A percentile compares a stretch with the other conserved stretches of the same genome.
Conservation (phyloP, 306 rosid species). For the Vigna reflexopilosa region DNA sequence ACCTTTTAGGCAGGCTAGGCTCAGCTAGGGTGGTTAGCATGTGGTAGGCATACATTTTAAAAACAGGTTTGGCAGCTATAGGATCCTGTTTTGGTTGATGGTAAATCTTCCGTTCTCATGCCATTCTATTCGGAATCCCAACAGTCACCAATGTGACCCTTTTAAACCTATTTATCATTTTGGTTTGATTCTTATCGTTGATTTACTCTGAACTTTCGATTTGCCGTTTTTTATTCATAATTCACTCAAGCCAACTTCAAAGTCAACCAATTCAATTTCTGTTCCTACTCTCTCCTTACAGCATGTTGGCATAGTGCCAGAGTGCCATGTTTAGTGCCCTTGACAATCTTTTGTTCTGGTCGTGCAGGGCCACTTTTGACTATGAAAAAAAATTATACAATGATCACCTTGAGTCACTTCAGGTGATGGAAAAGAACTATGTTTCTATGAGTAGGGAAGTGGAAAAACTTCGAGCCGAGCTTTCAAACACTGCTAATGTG, state of each 20-base stretch:
- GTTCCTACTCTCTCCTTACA: slow-evolving; percentile 16
- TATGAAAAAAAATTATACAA: slow-evolving; percentile 88
- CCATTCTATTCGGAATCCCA: slow-evolving; percentile 7
- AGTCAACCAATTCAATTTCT: slow-evolving; percentile 12
- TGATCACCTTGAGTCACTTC: slow-evolving; percentile 96
- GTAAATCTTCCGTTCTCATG: slow-evolving; percentile 15
- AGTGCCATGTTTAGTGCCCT: slow-evolving; percentile 31
- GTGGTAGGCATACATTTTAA: slow-evolving; percentile 15
- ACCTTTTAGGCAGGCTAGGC: slow-evolving; percentile 25
- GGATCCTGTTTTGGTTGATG: slow-evolving; percentile 13
- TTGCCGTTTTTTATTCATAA: neutral
- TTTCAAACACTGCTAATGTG: slow-evolving; percentile 61
- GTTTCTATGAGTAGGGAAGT: slow-evolving; percentile 92
- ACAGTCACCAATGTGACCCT: neutral
- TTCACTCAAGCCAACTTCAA: neutral
- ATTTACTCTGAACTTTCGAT: slow-evolving; percentile 22
- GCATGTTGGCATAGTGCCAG: slow-evolving; percentile 31
- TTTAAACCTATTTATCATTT: slow-evolving; percentile 20
- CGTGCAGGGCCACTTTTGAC: slow-evolving; percentile 84
- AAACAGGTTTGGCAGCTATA: slow-evolving; percentile 30
- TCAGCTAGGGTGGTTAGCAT: slow-evolving; percentile 12
- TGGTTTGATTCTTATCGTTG: slow-evolving; percentile 9
- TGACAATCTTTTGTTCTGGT: slow-evolving; percentile 49
- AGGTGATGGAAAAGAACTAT: slow-evolving; percentile 93
- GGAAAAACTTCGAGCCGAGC: slow-evolving; percentile 94